phyloP scores from a whole-genome alignment of 306 rosid species.

The Lithocarpus polystachyus region DNA sequence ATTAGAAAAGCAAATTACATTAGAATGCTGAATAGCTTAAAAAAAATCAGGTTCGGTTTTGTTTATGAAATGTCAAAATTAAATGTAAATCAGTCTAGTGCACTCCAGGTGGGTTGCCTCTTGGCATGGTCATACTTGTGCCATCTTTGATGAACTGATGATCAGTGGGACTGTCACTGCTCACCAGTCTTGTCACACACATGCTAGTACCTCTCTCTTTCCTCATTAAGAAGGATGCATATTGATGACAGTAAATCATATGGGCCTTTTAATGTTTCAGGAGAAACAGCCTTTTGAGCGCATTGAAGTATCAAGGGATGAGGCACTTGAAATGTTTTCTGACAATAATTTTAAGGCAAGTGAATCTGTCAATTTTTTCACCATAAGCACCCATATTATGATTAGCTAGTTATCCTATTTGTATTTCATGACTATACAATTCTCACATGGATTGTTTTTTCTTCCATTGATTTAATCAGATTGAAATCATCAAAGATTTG shows the following conservation, averaged over 20 bases:
- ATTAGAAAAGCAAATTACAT: background rate
- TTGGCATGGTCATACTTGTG: background rate
- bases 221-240: background rate
- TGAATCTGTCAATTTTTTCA: slow-evolving; percentile 11
- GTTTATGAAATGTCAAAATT: background rate
- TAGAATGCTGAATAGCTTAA: background rate
- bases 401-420: slow-evolving; percentile 10
- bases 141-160: background rate
- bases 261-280: slow-evolving; percentile 37
- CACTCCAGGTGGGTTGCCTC: background rate
- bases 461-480: slow-evolving; percentile 40
- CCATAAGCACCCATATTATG: background rate
- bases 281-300: slow-evolving; percentile 92
- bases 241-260: background rate
- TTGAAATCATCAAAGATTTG: slow-evolving; percentile 91
- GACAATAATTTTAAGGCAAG: slow-evolving; percentile 88
- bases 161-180: background rate
- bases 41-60: background rate
- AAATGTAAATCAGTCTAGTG: background rate
- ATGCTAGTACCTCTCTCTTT: background rate
- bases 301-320: slow-evolving; percentile 82
- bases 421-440: slow-evolving; percentile 6
- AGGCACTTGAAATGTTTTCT: slow-evolving; percentile 81
- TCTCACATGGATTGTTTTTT: slow-evolving; percentile 6
- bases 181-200: background rate